Evolutionary conservation across 2,329 filamentous ascomycete genomes (phyloP), one percentile per base, ranked within the genome.

Genomic region (Bipolaris sorokiniana): DNA sequence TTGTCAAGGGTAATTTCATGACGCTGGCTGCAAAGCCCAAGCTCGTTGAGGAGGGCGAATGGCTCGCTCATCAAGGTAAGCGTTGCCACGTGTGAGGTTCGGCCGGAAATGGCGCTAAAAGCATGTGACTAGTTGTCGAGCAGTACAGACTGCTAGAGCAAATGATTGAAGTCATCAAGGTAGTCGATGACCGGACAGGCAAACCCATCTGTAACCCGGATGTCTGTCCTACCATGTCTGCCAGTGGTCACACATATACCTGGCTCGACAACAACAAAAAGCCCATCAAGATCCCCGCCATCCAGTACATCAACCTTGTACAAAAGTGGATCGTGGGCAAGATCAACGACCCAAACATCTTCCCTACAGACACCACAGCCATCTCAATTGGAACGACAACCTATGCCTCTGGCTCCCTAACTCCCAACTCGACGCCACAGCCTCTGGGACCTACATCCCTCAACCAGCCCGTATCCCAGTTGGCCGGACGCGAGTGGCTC

Each of bases 261-360:
- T 98, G 94, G 94, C 86, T 98, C 52, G 96, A 97, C 78, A 88
- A 89, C 64, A 88, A 91, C 69, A 88, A 90, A 67, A 89, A 92
- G 73, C 92, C 94, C 10, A 92, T 96, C 63, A 94, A 96, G 78
- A 90, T 98, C 40, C 92, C 94, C 3, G 94, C 94, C 6, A 88
- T 88, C 61, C 92, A 96, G 77, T 98, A 98, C 80, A 95, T 97
- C 80, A 92, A 91, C 65, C 87, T 97, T 23, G 96, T 98, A 76
- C 93, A 97, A 79, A 91, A 94, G 72, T 98, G 94, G 93, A 96
- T 98, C 74, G 90, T 91, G 28, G 92, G 92, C 79, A 98, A 98
- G 80, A 92, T 97, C 63, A 91, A 95, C 69, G 93, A 98, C 75
- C 87, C 87, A 48, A 85, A 86, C 73, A 91, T 96, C 78, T 97